phyloP scores from a whole-genome alignment of 2,329 filamentous ascomycete genomes.

The Calonectria ilicicola region DNA sequence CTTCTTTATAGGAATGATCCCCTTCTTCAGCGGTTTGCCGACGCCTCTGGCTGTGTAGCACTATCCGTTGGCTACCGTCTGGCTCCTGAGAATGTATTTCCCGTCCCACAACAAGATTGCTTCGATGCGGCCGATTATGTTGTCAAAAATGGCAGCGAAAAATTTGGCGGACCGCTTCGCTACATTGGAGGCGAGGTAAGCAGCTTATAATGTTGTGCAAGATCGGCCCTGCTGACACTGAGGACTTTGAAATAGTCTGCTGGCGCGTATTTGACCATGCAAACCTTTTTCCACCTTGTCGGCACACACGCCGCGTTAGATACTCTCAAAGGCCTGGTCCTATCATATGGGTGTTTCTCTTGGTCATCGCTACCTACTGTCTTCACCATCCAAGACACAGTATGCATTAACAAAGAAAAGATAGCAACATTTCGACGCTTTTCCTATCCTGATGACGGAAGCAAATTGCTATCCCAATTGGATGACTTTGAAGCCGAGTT shows the following conservation, averaged over 20 bases:
- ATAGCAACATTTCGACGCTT: neutral
- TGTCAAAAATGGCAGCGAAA: neutral
- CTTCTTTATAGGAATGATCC: neutral
- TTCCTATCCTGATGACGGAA: neutral
- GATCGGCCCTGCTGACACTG: neutral
- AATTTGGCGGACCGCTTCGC: neutral
- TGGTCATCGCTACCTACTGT: neutral
- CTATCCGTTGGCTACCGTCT: neutral
- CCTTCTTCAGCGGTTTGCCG: conserved; percentile 14
- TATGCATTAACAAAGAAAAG: neutral
- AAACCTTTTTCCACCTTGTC: neutral
- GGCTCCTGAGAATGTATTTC: neutral
- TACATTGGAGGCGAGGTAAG: neutral
- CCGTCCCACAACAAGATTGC: neutral
- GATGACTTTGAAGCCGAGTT: neutral
- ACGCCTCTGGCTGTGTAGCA: conserved; percentile 3
- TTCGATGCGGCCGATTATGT: neutral
- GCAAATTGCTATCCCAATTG: neutral
- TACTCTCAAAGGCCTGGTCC: neutral
- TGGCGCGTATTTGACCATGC: neutral
- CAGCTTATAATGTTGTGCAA: no score
- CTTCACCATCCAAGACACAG: neutral
- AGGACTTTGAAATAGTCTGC: neutral
- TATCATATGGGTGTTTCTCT: neutral
- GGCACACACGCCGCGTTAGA: neutral